A percentile compares a stretch with the other conserved stretches of the same genome.
Conservation (phyloP, 2,329 filamentous ascomycete genomes). For the Fusarium anguioides region DNA sequence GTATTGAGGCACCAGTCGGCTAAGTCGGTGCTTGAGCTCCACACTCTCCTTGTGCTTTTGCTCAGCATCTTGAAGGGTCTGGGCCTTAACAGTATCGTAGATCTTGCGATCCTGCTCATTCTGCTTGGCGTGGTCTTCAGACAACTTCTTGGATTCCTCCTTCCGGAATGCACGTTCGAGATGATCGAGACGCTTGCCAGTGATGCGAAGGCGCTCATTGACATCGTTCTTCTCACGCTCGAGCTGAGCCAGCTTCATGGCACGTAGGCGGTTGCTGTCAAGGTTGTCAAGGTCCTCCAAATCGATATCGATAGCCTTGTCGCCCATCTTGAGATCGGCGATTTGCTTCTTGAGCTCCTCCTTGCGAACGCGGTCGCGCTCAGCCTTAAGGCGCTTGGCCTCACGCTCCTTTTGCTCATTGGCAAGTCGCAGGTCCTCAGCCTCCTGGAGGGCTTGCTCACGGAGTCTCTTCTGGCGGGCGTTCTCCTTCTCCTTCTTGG, state of each 20-base stretch:
- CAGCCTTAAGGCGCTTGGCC: slow-evolving; percentile 83
- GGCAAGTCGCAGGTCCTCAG: slow-evolving; percentile 87
- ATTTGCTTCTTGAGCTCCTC: slow-evolving; percentile 94
- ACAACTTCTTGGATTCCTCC: slow-evolving; percentile 92
- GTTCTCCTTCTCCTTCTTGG: slow-evolving; percentile 91
- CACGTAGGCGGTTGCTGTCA: slow-evolving; percentile 89
- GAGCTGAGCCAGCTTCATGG: slow-evolving; percentile 93
- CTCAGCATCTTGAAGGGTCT: slow-evolving; percentile 84
- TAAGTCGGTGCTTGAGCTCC: slow-evolving; percentile 91
- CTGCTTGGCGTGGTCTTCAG: slow-evolving; percentile 86
- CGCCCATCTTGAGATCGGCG: slow-evolving; percentile 88
- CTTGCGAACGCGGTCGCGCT: slow-evolving; percentile 89
- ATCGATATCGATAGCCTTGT: slow-evolving; percentile 81
- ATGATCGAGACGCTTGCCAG: slow-evolving; percentile 95
- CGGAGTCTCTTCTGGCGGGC: slow-evolving; percentile 87
- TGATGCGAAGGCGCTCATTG: slow-evolving; percentile 88
- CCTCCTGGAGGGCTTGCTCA: slow-evolving; percentile 88
- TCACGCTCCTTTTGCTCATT: slow-evolving; percentile 94
- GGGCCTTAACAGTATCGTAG: slow-evolving; percentile 81
- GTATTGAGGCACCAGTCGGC: slow-evolving; percentile 84
- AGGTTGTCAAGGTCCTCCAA: slow-evolving; percentile 85
- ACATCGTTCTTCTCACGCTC: slow-evolving; percentile 99
- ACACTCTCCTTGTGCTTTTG: slow-evolving; percentile 92
- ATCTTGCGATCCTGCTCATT: slow-evolving; percentile 80
- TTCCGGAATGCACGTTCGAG: slow-evolving; percentile 96